Base-by-base conservation (phyloP, 2,329 filamentous ascomycete genomes). In the Achaetomium macrosporum region DNA sequence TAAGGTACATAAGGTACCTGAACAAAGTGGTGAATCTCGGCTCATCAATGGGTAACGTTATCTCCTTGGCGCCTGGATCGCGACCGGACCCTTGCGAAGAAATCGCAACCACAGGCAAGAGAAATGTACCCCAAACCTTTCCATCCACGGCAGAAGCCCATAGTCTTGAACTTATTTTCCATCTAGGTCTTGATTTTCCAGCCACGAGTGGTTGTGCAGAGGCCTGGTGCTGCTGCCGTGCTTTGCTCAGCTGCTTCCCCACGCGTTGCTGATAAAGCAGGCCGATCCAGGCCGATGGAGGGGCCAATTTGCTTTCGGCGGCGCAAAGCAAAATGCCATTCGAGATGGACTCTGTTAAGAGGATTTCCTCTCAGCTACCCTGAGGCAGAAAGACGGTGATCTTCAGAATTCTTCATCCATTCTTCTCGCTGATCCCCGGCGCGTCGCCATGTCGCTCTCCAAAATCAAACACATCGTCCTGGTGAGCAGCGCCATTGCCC, bases 391-490 rank as follows among this genome's bases (percentile, higher is more conserved):
- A 2, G 5, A 10, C 36, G 1, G 33, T 8, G 16, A 29, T 47
- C 15, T 20, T 37, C 10, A 25, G 7, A 33, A 35, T 11, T 31
- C 9, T 7, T 13, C 29, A 10, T 15, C 16, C 30, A 2, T 17
- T 12, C 11, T 13, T 13, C 35, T 5, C 30, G 2, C 12, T 12
- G 13, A 9, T 7, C 15, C 13, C 35, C 25, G 10, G 16, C 20
- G 5, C 41, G 15, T 25, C 51, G 17, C 61, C 30, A 87, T 87
- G 83, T 85, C 83, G 56, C 76, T 88, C 29, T 70, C 79, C 50
- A 84, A 85, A 61, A 79, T 92, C 64, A 86, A 88, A 64, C 84
- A 91, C 66, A 85, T 93, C 58, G 76, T 90, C 59, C 79, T 93
- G 62, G 87, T 71, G 12, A 37, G 66, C 54, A 37, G n/a, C 15